Evolutionary conservation across 768 basidiomycete genomes (phyloP), one percentile per base, ranked within the genome.

Genomic region (Termitomyces sp.): DNA sequence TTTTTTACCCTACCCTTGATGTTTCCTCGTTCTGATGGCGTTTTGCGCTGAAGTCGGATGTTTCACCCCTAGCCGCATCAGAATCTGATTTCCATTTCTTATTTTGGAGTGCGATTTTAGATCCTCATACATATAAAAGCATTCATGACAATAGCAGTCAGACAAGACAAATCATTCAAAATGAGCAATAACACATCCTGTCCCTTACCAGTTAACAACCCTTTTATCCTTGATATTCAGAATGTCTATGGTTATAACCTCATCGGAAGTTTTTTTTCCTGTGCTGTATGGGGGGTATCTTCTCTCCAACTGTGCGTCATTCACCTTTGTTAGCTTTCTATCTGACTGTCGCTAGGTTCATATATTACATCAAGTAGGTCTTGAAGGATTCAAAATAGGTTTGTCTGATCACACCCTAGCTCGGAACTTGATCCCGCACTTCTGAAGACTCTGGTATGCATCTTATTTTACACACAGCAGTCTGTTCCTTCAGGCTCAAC

Each of bases 201-300:
- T 15, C 42, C 52, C 15, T 9, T 44, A 33, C 42, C 52, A 8
- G 9, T 28, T 3, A 28, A 42, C 3, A 42, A 30, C n/a, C 41
- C 41, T 33, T 11, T 5, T 7, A 19, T 43, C 14, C 12, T 53
- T 1, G 5, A 53, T 30, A 44, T 53, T 7, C 52, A 53, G 8
- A 14, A 44, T 44, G 1, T 10, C 5, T 44, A 40, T 28, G 54
- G 54, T 15, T 46, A 48, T 23, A 37, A 3, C 1, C 54, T 55
- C 37, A 48, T 55, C 3, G 54, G 54, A 46, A 10, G 35, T 14
- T 55, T 47, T 23, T 42, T 55, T 4, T 37, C 45, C 4, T 26
- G 54, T 10, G 54, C 54, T 1, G 45, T 48, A n/a, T 54, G 53
- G 53, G 53, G 53, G 1, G 26, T 54, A 10, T 54, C 53, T 2